phyloP scores from a whole-genome alignment of 441 rosid species.

The Aquilaria agallochum region DNA sequence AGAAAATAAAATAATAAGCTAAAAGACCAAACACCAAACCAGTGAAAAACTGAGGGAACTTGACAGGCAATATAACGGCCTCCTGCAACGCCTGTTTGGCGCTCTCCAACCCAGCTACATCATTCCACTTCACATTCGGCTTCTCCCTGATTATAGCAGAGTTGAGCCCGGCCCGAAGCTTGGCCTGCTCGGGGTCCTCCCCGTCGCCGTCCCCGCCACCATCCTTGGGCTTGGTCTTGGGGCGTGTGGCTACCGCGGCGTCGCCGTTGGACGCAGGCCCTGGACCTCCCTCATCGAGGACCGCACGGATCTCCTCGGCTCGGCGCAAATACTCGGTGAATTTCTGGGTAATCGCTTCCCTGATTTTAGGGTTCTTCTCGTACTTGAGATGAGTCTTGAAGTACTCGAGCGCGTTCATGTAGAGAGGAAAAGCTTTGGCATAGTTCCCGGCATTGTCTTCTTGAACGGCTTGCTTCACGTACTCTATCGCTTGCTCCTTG shows the following conservation, averaged over 20 bases:
- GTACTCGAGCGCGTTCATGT: slow-evolving; percentile 97
- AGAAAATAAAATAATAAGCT: no score
- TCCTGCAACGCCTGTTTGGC: slow-evolving; percentile 90
- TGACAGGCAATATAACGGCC: slow-evolving; percentile 92
- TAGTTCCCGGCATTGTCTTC: slow-evolving; percentile 96
- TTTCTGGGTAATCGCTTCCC: slow-evolving; percentile 88
- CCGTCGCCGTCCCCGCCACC: slow-evolving; percentile 80
- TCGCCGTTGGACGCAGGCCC: slow-evolving; percentile 85
- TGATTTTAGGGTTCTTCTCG: slow-evolving; percentile 94
- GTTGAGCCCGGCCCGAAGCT: slow-evolving; percentile 75
- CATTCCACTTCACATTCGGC: slow-evolving; percentile 74
- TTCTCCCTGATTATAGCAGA: slow-evolving; percentile 90
- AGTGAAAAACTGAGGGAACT: slow-evolving; percentile 88
- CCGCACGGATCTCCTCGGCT: slow-evolving; percentile 97
- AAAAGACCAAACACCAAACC: slow-evolving; percentile 30
- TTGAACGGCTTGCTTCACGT: slow-evolving; percentile 89
- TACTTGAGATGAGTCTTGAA: slow-evolving; percentile 97
- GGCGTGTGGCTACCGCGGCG: slow-evolving; percentile 83
- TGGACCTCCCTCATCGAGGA: slow-evolving; percentile 88
- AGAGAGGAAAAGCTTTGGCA: slow-evolving; percentile 86
- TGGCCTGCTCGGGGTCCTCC: slow-evolving; percentile 78
- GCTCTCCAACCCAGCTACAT: slow-evolving; percentile 76
- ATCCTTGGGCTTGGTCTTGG: slow-evolving; percentile 83
- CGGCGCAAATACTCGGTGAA: slow-evolving; percentile 98
- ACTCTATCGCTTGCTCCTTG: slow-evolving; percentile 98